Evolutionary conservation across 2,329 filamentous ascomycete genomes (phyloP), one percentile per base, ranked within the genome.

Genomic region (Bipolaris cookei): DNA sequence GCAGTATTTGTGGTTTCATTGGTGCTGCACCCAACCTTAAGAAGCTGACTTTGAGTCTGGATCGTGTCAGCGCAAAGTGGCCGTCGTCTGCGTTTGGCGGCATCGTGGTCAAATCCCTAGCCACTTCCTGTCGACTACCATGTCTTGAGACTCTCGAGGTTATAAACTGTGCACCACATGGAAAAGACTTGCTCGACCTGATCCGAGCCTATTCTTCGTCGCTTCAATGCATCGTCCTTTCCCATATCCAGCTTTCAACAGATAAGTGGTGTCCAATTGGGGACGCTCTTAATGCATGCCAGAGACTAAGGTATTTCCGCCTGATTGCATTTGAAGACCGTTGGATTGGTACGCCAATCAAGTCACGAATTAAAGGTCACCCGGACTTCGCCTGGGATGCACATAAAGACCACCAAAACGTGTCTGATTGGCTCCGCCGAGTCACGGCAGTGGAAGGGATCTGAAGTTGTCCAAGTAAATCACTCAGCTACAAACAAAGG

Each of bases 21-120:
- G 35, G 55, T 30, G 42, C 60, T 23, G 62, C 67, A 13, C 54
- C 68, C 8, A 43, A 23, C 4, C 32, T 72, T 8, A 55, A 62
- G 32, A 59, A 51, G 11, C 52, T 74, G 11, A 50, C 65, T 6
- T 30, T 74, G 13, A 66, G 59, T 25, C 56, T 73, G 4, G 67
- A 68, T 28, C 56, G 63, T 25, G 51, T 46, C 14, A 34, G 37
- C 3, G 35, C 23, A 20, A 42, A 25, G 14, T 14, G 11, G 11
- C 11, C 6, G 2, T 42, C 39, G 5, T 62, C 65, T 5, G 44
- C 54, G 16, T 61, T 65, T 30, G 60, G 60, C 16, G 60, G 61
- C n/a, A 54, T 57, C n/a, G 50, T 70, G 8, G 42, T 71, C 7
- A 62, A 49, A 13, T 57, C 59, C 1, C 23, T 73, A 3, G 59